These are phyloP conservation scores for Pseudofabraea citricarpa DNA, from an alignment of 2,329 filamentous ascomycete genomes.

Conservation along the genomic window DNA sequence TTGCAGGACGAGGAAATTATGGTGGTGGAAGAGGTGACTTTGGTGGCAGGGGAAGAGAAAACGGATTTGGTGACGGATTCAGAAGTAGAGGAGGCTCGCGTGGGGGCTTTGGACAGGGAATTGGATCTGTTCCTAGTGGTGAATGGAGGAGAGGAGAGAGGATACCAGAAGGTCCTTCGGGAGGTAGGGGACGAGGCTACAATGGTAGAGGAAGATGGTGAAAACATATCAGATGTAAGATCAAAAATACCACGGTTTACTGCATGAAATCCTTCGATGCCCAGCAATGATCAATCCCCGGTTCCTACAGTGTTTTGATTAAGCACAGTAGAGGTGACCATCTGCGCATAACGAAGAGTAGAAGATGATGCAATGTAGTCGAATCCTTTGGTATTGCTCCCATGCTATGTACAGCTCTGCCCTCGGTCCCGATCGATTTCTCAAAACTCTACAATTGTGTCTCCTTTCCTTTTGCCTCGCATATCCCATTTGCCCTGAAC, in stretches of 20 bases:
- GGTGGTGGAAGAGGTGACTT: constrained; percentile 32
- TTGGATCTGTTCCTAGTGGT: constrained; percentile 37
- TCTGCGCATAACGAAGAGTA: too few relatives aligned
- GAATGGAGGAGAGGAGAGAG: constrained; percentile 66
- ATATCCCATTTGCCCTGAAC: constrained; percentile 78
- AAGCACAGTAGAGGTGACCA: too few relatives aligned
- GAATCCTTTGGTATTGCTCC: not conserved
- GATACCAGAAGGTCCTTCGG: constrained; percentile 47
- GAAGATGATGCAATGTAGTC: too few relatives aligned
- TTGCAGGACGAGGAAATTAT: constrained; percentile 26
- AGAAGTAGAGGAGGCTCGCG: constrained; percentile 30
- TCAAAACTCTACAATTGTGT: constrained; percentile 77
- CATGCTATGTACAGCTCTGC: constrained; percentile 1
- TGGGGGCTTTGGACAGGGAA: constrained; percentile 35
- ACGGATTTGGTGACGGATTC: constrained; percentile 28
- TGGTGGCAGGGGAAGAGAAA: constrained; percentile 32
- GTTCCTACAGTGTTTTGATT: too few relatives aligned
- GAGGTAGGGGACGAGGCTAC: constrained; percentile 37
- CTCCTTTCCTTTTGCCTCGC: constrained; percentile 82
- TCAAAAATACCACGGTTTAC: too few relatives aligned
- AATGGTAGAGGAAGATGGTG: constrained; percentile 40
- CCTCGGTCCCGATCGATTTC: constrained; percentile 10
- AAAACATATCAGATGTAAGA: constrained; percentile 3
- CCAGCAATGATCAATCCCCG: too few relatives aligned
- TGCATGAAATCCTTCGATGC: too few relatives aligned